Base-by-base conservation (phyloP, 495 filamentous ascomycete genomes). In the Penicillium paradoxum region DNA sequence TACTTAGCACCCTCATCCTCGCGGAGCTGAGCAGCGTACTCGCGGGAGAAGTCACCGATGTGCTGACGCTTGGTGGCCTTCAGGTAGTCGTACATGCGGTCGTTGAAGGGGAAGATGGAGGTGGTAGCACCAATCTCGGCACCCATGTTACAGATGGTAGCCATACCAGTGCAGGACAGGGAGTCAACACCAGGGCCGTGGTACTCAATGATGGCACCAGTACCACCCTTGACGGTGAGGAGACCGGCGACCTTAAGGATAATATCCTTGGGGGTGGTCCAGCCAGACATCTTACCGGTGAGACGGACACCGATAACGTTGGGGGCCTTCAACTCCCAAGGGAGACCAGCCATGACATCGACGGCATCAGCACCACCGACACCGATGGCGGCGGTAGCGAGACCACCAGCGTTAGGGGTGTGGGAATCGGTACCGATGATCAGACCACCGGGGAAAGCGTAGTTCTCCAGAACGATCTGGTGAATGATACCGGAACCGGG, bases 401-500 rank as follows among this genome's bases (percentile, higher is more conserved):
- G 86, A 82, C 93, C 93, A 80, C 95, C 93, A 66, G 87, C 93
- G 72, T 98, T 98, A 56, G 95, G 95, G 41, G 93, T 98, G 78
- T 98, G 93, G 39, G 92, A 97, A 73, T 98, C 93, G 66, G 93
- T 98, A 73, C 93, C 93, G 73, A 98, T 97, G 75, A 98, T 82
- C 54, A 98, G 83, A 82, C 86, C 91, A 82, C 93, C 93, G 59
- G 93, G 93, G 85, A 97, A 93, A 71, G 90, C 91, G 70, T 97
- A 97, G 82, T 97, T 97, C 81, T 98, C 93, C 36, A 98, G 81
- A 58, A 98, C 73, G 66, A 97, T 97, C 80, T 98, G 93, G 76
- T 98, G 93, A 67, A 98, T 98, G 77, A 98, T 98, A 82, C 93
- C 93, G 64, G 93, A 97, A 54, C 93, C 93, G 56, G 93, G 95